Evolutionary conservation across 305 asterid genomes (phyloP).

Genomic region (Fraxinus nigra): DNA sequence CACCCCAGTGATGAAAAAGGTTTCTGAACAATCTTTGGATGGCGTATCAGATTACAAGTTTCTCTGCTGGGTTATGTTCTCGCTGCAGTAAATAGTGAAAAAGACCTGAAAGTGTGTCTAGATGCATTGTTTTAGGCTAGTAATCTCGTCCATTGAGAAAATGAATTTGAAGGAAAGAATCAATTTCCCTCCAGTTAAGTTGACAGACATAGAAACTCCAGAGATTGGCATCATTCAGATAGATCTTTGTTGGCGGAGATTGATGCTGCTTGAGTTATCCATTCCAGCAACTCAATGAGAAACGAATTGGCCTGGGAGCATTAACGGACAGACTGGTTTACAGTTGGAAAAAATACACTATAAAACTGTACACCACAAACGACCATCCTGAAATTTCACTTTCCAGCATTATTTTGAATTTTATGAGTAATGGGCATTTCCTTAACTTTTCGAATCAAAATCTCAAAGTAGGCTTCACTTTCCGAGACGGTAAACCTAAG

Average conservation of each 20-base stretch:
- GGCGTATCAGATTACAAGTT: neutral
- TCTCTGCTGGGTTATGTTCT: neutral
- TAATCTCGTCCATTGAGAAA: neutral
- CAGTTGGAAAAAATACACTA: neutral
- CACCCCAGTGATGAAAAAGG: neutral
- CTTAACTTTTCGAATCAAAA: neutral
- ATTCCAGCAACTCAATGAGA: neutral
- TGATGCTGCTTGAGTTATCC: constrained; percentile 13
- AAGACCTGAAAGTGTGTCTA: neutral
- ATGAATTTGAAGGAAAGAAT: neutral
- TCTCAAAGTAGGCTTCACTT: neutral
- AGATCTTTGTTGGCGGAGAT: constrained; percentile 7
- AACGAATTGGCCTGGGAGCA: neutral
- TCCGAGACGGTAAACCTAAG: neutral
- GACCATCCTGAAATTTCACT: neutral
- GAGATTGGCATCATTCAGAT: neutral
- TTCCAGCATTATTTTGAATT: neutral
- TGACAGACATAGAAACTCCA: neutral
- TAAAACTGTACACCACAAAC: neutral
- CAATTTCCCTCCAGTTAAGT: neutral
- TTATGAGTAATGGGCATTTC: neutral
- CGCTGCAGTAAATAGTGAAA: neutral
- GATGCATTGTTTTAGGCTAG: neutral
- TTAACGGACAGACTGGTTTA: neutral
- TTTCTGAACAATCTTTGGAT: neutral